Conservation (phyloP, 495 filamentous ascomycete species). For the Lindgomyces ingoldianus region DNA sequence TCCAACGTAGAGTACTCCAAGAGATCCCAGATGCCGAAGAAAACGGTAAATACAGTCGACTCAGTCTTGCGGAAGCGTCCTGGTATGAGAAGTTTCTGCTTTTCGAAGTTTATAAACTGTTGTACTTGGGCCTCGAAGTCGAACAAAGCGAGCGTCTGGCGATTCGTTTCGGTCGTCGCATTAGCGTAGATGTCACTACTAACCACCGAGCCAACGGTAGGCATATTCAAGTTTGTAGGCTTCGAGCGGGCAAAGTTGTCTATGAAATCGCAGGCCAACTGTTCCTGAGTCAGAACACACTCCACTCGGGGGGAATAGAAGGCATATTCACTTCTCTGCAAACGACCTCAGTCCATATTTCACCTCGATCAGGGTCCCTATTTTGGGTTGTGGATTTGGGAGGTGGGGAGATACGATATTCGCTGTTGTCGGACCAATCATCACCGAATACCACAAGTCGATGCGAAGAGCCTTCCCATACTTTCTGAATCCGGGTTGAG, state of each 20-base stretch:
- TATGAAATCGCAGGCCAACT: slow-evolving; percentile 29
- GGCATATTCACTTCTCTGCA: slow-evolving; percentile 26
- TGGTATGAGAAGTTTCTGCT: slow-evolving; percentile 5
- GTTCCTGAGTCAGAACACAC: neutral
- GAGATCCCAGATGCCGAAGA: slow-evolving; percentile 35
- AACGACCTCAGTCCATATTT: slow-evolving; percentile 28
- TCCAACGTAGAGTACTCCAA: slow-evolving; percentile 27
- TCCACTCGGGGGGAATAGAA: neutral
- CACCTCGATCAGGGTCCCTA: slow-evolving; percentile 28
- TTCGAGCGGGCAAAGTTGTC: slow-evolving; percentile 34
- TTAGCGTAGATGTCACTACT: slow-evolving; percentile 26
- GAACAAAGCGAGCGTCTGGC: slow-evolving; percentile 16
- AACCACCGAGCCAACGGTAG: slow-evolving; percentile 23
- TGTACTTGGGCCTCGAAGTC: slow-evolving; percentile 33
- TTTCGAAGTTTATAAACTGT: slow-evolving; percentile 32
- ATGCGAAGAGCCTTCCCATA: slow-evolving; percentile 25
- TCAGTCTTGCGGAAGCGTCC: neutral
- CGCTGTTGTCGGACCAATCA: slow-evolving; percentile 34
- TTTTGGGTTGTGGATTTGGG: slow-evolving; percentile 11
- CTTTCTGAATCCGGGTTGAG: slow-evolving; percentile 24
- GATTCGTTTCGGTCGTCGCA: slow-evolving; percentile 19
- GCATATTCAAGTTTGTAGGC: slow-evolving; percentile 7
- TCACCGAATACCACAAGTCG: slow-evolving; percentile 36
- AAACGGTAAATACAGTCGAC: slow-evolving; percentile 31
- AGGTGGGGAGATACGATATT: slow-evolving; percentile 32